Conservation (phyloP, 768 basidiomycete species). For the Tricholomella constricta region DNA sequence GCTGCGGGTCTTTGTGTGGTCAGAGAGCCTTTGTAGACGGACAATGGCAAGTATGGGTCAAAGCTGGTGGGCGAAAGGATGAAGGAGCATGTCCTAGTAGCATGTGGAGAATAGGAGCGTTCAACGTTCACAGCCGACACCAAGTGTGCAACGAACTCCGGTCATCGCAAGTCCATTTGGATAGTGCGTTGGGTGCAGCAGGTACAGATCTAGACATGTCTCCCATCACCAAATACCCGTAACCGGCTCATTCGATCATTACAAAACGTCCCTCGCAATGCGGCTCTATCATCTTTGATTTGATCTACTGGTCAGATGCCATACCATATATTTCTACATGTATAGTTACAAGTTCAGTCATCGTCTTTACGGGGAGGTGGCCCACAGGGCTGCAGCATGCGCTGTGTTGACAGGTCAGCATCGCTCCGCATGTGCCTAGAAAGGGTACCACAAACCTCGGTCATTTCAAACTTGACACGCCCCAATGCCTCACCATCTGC, state of each 20-base stretch:
- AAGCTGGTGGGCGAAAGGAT: conserved; percentile 6
- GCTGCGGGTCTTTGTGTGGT: conserved; percentile 1
- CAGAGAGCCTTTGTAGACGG: conserved; percentile 6
- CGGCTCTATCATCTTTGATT: conserved; percentile 12
- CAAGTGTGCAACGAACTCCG: conserved; percentile 9
- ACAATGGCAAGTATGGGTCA: conserved; percentile 3
- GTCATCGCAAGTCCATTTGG: conserved; percentile 18
- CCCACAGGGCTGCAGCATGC: conserved; percentile 94
- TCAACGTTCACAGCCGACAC: conserved; percentile 4
- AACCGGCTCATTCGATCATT: conserved; percentile 12
- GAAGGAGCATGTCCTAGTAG: neutral
- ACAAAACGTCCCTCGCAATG: neutral
- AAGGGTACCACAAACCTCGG: conserved; percentile 63
- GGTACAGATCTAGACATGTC: conserved; percentile 3
- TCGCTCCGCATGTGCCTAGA: conserved; percentile 6
- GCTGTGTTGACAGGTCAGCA: conserved; percentile 43
- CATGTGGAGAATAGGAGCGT: conserved; percentile 4
- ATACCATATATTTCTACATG: conserved; percentile 1
- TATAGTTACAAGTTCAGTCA: conserved; percentile 40
- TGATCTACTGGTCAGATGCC: conserved; percentile 10
- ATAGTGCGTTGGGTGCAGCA: neutral
- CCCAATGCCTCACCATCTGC: conserved; percentile 95
- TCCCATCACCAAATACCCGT: conserved; percentile 1
- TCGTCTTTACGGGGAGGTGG: conserved; percentile 91
- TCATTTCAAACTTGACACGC: conserved; percentile 90